Base-by-base conservation (phyloP, 768 basidiomycete species). In the Pholiota molesta region DNA sequence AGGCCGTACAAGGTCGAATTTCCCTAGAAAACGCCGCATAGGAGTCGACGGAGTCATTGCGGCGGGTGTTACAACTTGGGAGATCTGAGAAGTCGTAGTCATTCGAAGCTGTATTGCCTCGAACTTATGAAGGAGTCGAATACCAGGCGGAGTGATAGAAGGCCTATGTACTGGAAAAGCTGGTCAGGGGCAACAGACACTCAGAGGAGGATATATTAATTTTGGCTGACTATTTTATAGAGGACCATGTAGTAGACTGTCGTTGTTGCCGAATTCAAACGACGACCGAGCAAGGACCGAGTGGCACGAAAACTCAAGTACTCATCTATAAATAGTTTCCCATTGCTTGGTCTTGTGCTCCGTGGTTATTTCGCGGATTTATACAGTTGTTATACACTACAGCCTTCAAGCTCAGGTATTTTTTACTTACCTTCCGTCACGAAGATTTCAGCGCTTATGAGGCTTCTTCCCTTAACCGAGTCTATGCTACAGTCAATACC, bases 21-120 rank as follows among this genome's bases (percentile, higher is more conserved):
- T 77, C 72, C 75, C 77, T 52, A 82, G 72, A 59, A 81, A 73
- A 49, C 78, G 77, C 14, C 79, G 77, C 53, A 80, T 72, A 7
- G 78, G 77, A 4, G 75, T 75, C 52, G 71, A 71, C 19, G 65
- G 63, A 49, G 65, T 35, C 28, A 40, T 17, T 35, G 62, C 52
- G 31, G 31, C 39, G 16, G 56, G 26, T 1, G 21, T 44, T 51
- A 52, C 16, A 33, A 29, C n/a, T 55, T 26, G 14, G 31, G 16
- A 52, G 26, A 31, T 45, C 37, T 55, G 17, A 39, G 29, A 21
- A 37, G 19, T 21, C 19, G 35, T 16, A 51, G 45, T 19, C 57
- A 58, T 58, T 11, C 16, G 31, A 37, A 37, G 35, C 14, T 37
- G 14, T 11, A 14, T 16, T 13, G 7, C 35, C 35, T 35, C 7